Evolutionary conservation across 2,329 filamentous ascomycete species (phyloP).

Genomic region (Xylaria sp.): DNA sequence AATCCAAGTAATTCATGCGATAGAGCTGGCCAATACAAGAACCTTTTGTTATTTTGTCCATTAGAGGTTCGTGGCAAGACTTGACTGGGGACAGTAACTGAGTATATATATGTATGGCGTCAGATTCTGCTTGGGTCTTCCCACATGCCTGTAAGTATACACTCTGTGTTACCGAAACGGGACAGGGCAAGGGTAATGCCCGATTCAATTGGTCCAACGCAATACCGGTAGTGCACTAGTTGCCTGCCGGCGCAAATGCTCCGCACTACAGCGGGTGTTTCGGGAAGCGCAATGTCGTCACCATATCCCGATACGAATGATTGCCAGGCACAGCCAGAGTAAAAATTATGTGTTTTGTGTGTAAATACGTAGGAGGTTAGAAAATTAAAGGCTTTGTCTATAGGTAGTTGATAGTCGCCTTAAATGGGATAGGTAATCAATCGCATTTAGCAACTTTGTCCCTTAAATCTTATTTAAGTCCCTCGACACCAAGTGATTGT

Average conservation of each 20-base stretch:
- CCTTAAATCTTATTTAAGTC: background rate
- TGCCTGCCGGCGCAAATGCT: slow-evolving; percentile 34
- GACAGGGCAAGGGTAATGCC: background rate
- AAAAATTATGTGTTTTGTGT: slow-evolving; percentile 1
- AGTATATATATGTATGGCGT: slow-evolving; percentile 24
- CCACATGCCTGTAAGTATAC: background rate
- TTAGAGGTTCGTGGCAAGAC: background rate
- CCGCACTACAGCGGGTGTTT: slow-evolving; percentile 16
- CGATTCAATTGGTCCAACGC: slow-evolving; percentile 20
- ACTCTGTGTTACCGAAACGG: slow-evolving; percentile 28
- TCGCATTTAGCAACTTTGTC: slow-evolving; percentile 4
- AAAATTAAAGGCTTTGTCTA: background rate
- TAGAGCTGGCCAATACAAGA: background rate
- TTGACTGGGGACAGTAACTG: background rate
- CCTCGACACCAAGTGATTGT: background rate
- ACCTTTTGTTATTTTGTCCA: background rate
- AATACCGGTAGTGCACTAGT: too few relatives aligned
- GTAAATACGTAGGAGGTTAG: background rate
- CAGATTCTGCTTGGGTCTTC: slow-evolving; percentile 4
- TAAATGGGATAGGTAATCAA: slow-evolving; percentile 10
- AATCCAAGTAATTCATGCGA: background rate
- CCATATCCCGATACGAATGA: slow-evolving; percentile 8
- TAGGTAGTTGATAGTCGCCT: background rate
- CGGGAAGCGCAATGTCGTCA: slow-evolving; percentile 32
- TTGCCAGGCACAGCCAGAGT: background rate